Base-by-base conservation (phyloP, 2,329 filamentous ascomycete species). In the Trichophyton equinum region DNA sequence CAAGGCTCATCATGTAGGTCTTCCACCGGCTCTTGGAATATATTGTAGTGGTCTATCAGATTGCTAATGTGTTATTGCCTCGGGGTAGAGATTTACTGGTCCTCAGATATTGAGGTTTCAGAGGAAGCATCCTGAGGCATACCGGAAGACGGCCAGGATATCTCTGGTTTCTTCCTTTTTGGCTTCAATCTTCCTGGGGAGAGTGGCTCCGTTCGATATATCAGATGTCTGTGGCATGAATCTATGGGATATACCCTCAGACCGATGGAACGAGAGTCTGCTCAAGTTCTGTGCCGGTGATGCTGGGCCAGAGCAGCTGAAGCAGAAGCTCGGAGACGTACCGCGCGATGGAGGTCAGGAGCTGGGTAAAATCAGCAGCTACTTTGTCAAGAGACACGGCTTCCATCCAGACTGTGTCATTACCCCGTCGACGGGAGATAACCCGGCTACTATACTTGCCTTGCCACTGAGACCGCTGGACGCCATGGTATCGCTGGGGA, bases 181-280 rank as follows among this genome's bases (percentile, higher is more conserved):
- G 58, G 91, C 92, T 1, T 96, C 92, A 0, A 74, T 97, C 15
- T 88, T 99, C 72, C 81, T 96, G 13, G 94, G 94, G 60, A 78
- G 80, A 65, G 81, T 96, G 64, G 92, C 94, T 0, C 90, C 91
- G 0, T 86, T 96, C 66, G 94, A 99, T 72, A 91, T 96, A 67
- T 87, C 88, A 69, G 94, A 99, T 75, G 91, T 92, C 25, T 95
- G 91, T 69, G 94, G 94, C 60, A 96, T 96, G 87, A 96, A 97
- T 72, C 79, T 99, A 5, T 97, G 91, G 90, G 90, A 97, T 69
- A 91, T 97, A 65, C 78, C 84, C 64, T 79, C 81, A 20, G 84
- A 88, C 65, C 72, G 75, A 20, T 97, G 90, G 85, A 85, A 87
- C 65, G 83, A 91, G 61, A 77, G 82, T 18, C 82, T 96, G 0